Percentiles rank a stretch among this genome's conserved stretches.
phyloP scores from a whole-genome alignment of 768 basidiomycete species.

The Lactarius quietus region DNA sequence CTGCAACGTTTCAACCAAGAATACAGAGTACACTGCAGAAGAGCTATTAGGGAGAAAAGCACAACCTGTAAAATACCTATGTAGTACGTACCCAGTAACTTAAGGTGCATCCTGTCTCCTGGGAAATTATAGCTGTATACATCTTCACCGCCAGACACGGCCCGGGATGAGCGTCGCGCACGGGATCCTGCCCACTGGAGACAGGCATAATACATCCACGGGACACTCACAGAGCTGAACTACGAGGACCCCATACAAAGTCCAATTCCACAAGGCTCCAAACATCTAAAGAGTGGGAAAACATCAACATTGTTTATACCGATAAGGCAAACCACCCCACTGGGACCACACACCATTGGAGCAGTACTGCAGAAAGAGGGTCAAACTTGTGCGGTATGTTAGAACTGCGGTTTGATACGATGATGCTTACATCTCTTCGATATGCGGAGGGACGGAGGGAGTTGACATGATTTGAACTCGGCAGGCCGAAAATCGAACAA shows the following conservation, averaged over 20 bases:
- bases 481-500: no score
- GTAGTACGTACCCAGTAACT: conserved; percentile 8
- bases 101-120: neutral
- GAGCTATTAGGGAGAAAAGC: neutral
- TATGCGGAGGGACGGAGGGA: neutral
- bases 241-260: conserved; percentile 30
- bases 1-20: conserved; percentile 7
- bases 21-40: conserved; percentile 21
- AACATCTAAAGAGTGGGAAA: conserved; percentile 8
- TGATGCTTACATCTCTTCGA: neutral
- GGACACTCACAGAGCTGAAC: conserved; percentile 35
- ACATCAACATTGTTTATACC: no score
- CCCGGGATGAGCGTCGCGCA: no score
- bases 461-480: neutral
- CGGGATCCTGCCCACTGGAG: no score
- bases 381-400: neutral
- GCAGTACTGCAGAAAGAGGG: neutral
- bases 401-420: neutral
- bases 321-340: no score
- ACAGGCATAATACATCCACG: no score
- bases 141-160: neutral
- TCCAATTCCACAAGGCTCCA: conserved; percentile 28
- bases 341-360: no score
- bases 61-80: neutral
- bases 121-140: conserved; percentile 22